Evolutionary conservation across 352 stramenopile species (phyloP), one percentile per base, ranked within the genome.

Genomic region (Phytophthora boehmeriae): DNA sequence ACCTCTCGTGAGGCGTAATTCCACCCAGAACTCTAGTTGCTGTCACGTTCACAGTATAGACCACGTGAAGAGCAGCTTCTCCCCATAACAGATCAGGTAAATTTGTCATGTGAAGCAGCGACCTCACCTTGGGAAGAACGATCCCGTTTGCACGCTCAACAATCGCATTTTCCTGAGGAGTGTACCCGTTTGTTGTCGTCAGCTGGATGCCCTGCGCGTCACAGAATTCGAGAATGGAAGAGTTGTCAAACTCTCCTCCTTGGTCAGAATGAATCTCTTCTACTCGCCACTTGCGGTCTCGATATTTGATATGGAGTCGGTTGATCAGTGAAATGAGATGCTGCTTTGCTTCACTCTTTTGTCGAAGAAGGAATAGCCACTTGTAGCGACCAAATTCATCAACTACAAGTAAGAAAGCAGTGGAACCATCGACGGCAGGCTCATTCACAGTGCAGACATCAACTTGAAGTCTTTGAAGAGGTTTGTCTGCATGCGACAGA

Each of bases 131-230:
- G 2, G 42, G 32, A 1, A 61, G 2, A 0, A 54, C 54, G 19
- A 48, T 41, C 10, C 32, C 54, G 8, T 54, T 61, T 6, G 30
- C 43, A 2, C 54, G 43, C 23, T 61, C 54, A 9, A 54, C 54
- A 23, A 61, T 41, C 1, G 32, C 43, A 30, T 61, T 53, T 38
- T 58, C 50, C 30, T 39, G 49, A 19, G 25, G 50, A 1, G 38
- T 30, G 5, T 58, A 49, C 4, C 4, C 50, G 20, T 42, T 58
- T 11, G 34, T 56, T 13, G 13, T 38, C 8, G 32, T 38, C 1
- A 38, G 32, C 32, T 14, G 8, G 1, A 38, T 38, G 13, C 1
- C 32, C 1, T 38, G 8, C 13, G 32, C 32, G 32, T 13, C 13
- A 38, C 32, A 1, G 13, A 38, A 1, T 38, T 38, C 32, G 8